Conservation (phyloP, 1,284 basidiomycete species). For the Trichosporon inkin region DNA sequence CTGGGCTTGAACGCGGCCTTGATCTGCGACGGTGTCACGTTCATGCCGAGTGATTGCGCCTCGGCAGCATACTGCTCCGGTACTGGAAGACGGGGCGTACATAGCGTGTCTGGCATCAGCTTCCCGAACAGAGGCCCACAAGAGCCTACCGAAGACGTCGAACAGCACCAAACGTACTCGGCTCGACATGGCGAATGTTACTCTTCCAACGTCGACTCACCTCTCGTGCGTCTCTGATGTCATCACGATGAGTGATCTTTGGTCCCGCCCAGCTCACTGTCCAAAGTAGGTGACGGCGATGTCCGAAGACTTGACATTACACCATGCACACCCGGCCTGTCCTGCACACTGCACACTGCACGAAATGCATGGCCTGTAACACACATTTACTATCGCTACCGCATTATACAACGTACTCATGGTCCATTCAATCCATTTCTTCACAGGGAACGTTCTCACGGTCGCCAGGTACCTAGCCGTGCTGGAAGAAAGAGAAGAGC, state of each 20-base stretch:
- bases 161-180: constrained; percentile 49
- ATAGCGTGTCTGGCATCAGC: constrained; percentile 41
- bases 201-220: too few species aligned
- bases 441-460: neutral
- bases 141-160: constrained; percentile 44
- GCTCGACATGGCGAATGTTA: constrained; percentile 1
- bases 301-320: neutral
- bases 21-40: constrained; percentile 36
- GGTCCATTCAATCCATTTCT: neutral
- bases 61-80: constrained; percentile 50
- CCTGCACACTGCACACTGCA: neutral
- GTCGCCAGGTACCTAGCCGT: neutral
- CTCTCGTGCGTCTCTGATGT: neutral
- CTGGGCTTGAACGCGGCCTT: constrained; percentile 45
- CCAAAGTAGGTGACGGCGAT: too few species aligned
- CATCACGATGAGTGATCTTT: neutral
- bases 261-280: neutral
- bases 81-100: constrained; percentile 47
- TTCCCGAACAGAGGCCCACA: too few species aligned
- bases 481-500: constrained; percentile 5
- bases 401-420: neutral
- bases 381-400: neutral
- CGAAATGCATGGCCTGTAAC: neutral
- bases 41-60: constrained; percentile 41
- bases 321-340: too few species aligned